Evolutionary conservation across 2,329 filamentous ascomycete species (phyloP), one percentile per base, ranked within the genome.

Genomic region (Pseudogymnoascus sp.): DNA sequence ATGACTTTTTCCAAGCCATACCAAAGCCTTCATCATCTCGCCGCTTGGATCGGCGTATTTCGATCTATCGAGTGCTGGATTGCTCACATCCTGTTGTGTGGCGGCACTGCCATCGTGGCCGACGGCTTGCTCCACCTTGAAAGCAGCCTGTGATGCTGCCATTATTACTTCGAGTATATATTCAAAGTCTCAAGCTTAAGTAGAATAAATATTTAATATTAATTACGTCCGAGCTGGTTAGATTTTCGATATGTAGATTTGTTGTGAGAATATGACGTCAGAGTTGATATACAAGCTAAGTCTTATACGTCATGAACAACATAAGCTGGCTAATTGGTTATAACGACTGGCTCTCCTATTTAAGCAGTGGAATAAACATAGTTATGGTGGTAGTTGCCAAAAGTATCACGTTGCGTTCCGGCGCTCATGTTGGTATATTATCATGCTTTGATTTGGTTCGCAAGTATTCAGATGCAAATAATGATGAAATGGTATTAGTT

Each of bases 1-100:
- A 31, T 79, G 84, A 70, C 92, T 90, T 79, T 93, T 94, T 61
- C 89, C 89, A 75, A 88, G 85, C 91, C 91, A 96, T 1, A 83
- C 83, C 12, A 95, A 76, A 0, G 91, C 92, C 74, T 90, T 88
- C 89, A 96, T 94, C 14, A 76, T 88, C 69, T 86, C 82, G 33
- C 74, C 75, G 11, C 59, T 60, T 4, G 79, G 75, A 69, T 82
- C 77, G 23, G 79, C 83, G 71, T 79, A 79, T 66, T 78, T 78
- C 33, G 72, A 73, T 18, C 78, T 74, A 64, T 87, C 79, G 68
- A 60, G 68, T 23, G 68, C 78, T n/a, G 88, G 89, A 67, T 86
- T 86, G 65, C 82, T 78, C 59, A 93, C 78, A 70, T 94, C 86
- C 66, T 93, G 90, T 14, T 80, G 76, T 0, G 84, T 89, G 61